These are phyloP conservation scores for Globisporangium irregulare DNA, from an alignment of 352 stramenopile species.

Conservation along the genomic window DNA sequence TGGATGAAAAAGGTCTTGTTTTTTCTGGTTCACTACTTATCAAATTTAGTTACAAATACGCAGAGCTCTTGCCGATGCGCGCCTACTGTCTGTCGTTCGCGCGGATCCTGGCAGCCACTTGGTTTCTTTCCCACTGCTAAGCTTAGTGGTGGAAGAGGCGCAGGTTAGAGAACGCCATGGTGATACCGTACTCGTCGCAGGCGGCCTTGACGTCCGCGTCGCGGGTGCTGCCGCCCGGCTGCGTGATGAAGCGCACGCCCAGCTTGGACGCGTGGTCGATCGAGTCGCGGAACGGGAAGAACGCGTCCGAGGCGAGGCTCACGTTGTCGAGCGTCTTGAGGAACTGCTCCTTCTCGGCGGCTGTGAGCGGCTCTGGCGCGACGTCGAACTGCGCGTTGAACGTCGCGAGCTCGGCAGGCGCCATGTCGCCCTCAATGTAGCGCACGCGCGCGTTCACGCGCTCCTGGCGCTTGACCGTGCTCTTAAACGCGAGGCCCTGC, in stretches of 20 bases:
- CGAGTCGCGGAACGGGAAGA: slow-evolving; percentile 99
- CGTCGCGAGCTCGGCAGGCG: slow-evolving; percentile 89
- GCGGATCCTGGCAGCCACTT: neutral
- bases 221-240: slow-evolving; percentile 89
- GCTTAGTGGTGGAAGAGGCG: slow-evolving; percentile 99
- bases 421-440: slow-evolving; percentile 99
- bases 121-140: neutral
- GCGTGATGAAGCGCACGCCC: slow-evolving; percentile 97
- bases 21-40: slow-evolving; percentile 1
- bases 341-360: slow-evolving; percentile 95
- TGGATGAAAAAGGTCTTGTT: neutral
- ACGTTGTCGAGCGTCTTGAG: slow-evolving; percentile 89
- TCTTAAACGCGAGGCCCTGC: slow-evolving; percentile 95
- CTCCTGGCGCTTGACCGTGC: slow-evolving; percentile 97
- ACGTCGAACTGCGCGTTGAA: slow-evolving; percentile 96
- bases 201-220: slow-evolving; percentile 91
- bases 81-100: neutral
- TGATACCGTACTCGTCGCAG: slow-evolving; percentile 98
- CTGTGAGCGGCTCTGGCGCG: slow-evolving; percentile 92
- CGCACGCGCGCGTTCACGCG: slow-evolving; percentile 98
- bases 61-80: slow-evolving; percentile 2
- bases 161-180: slow-evolving; percentile 98
- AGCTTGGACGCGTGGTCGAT: slow-evolving; percentile 97
- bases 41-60: slow-evolving; percentile 4
- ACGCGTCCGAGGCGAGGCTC: slow-evolving; percentile 97